These are phyloP conservation scores for Mycena rosella DNA, from an alignment of 768 basidiomycete species.

Conservation along the genomic window DNA sequence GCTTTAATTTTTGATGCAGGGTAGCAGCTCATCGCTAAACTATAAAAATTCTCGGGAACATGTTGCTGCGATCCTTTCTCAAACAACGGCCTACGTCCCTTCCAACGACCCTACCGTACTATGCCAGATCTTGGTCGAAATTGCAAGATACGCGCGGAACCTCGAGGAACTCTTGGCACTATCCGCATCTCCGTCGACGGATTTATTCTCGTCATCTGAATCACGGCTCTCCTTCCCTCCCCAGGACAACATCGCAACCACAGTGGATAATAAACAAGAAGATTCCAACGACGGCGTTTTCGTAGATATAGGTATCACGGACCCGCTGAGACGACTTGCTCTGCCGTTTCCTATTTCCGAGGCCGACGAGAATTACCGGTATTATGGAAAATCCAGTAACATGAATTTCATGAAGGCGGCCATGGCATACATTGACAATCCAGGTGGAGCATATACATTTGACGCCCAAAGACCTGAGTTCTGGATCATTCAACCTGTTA, in stretches of 20 bases:
- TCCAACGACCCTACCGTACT: slow-evolving; percentile 21
- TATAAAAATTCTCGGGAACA: slow-evolving; percentile 25
- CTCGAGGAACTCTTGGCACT: slow-evolving; percentile 28
- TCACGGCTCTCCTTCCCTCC: not conserved
- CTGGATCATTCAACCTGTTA: slow-evolving; percentile 29
- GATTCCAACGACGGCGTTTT: slow-evolving; percentile 10
- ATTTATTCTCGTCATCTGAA: not conserved
- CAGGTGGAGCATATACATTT: slow-evolving; percentile 5
- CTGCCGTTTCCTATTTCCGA: not conserved
- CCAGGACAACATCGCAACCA: not conserved
- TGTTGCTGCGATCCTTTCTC: slow-evolving; percentile 29
- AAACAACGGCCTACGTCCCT: slow-evolving; percentile 21
- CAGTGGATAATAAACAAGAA: not conserved
- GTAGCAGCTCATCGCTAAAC: slow-evolving; percentile 15
- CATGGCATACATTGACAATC: slow-evolving; percentile 6
- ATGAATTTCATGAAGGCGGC: slow-evolving; percentile 25
- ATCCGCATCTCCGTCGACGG: not conserved
- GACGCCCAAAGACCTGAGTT: slow-evolving; percentile 35
- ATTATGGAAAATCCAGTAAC: slow-evolving; percentile 23
- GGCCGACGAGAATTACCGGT: slow-evolving; percentile 8
- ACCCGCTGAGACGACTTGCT: slow-evolving; percentile 14
- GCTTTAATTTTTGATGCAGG: slow-evolving; percentile 16
- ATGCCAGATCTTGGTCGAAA: slow-evolving; percentile 16
- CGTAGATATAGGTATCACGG: slow-evolving; percentile 12
- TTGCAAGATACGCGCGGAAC: slow-evolving; percentile 31